Base-by-base conservation (phyloP, 306 rosid species). In the Acacia melanoxylon region DNA sequence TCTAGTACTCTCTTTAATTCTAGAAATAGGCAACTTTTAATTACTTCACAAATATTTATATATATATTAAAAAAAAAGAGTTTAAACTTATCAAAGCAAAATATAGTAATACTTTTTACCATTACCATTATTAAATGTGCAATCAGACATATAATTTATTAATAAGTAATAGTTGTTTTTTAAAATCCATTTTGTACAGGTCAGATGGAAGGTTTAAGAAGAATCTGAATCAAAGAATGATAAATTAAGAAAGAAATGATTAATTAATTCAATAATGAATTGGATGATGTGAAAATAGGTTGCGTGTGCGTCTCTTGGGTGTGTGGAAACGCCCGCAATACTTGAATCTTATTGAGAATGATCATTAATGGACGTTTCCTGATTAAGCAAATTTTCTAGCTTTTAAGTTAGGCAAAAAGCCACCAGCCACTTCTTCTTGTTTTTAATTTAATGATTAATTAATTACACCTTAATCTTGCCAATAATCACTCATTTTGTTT, bases 261-360 rank as follows among this genome's bases (percentile, higher is more conserved):
- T n/a, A 6, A 13, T 56, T 56, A 56, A n/a, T 6, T 3, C 5
- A 11, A 22, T 22, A 4, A 51, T 16, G 10, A 51, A 17, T 35
- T 46, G 65, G 31, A 58, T 76, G 80, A 76, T 80, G 84, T 76
- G 78, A 66, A 11, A 52, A 54, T 71, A 45, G 29, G 72, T 63
- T 71, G 70, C 56, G 72, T 72, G 78, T 54, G 3, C 52, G 89
- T 46, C 89, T 76, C 85, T 83, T 72, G 62, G 17, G 81, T 68
- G 35, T 78, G 14, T 75, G 59, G 51, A 52, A 71, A 40, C 65
- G 75, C 77, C 59, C 75, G 49, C 48, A 10, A 16, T 19, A 15
- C 45, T 80, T 76, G 70, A 65, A 41, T 65, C 73, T 68, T 80
- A 51, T 16, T 83, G 54, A 46, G 58, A 31, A 17, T 79, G 4